phyloP scores from a whole-genome alignment of 2,329 filamentous ascomycete genomes.

The Alternaria arborescens region DNA sequence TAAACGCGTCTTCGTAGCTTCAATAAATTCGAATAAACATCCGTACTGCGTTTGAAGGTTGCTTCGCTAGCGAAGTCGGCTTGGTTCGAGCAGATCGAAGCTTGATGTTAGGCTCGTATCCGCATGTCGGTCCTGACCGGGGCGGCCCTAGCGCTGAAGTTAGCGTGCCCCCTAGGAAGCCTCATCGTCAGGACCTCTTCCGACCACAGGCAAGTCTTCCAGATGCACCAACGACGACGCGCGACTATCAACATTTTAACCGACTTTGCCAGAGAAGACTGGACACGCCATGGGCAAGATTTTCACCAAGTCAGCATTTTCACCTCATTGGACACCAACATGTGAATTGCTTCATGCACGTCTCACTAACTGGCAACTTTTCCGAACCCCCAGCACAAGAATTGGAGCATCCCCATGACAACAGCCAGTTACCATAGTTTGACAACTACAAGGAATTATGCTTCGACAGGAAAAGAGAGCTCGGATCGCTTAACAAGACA shows the following conservation, averaged over 20 bases:
- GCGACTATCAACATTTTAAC: background rate
- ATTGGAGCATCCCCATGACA: background rate
- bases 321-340: background rate
- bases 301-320: background rate
- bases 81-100: background rate
- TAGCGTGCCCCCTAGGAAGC: background rate
- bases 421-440: background rate
- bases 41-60: background rate
- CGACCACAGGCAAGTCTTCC: background rate
- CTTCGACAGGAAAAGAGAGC: background rate
- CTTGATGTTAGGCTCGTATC: background rate
- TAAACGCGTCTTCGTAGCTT: constrained; percentile 8
- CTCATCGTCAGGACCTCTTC: background rate
- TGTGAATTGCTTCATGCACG: background rate
- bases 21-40: background rate
- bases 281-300: background rate
- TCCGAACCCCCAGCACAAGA: background rate
- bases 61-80: background rate
- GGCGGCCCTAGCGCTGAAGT: background rate
- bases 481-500: background rate
- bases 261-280: background rate
- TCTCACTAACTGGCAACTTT: background rate
- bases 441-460: background rate
- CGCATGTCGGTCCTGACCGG: background rate
- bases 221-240: background rate